A percentile compares a stretch with the other conserved stretches of the same genome.
Conservation (phyloP, 352 stramenopile genomes). For the Nothophytophthora sp. region DNA sequence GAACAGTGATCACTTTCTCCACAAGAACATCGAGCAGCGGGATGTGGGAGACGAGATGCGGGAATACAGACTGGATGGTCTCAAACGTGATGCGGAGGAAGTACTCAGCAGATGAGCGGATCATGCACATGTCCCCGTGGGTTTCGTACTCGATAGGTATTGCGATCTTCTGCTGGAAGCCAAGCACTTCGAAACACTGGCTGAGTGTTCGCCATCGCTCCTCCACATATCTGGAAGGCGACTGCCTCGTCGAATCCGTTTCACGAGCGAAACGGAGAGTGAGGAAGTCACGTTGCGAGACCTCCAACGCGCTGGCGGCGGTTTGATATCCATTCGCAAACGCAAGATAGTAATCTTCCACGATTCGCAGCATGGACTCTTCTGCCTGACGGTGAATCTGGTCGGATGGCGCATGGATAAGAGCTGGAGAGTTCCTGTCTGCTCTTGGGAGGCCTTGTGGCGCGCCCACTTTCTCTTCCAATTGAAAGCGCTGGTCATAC, state of each 20-base stretch:
- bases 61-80: slow-evolving; percentile 4
- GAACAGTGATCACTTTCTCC: slow-evolving; percentile 1
- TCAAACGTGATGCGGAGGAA: slow-evolving; percentile 1
- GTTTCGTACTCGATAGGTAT: not conserved
- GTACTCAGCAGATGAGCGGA: not conserved
- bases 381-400: not conserved
- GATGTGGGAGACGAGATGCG: not conserved
- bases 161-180: not conserved
- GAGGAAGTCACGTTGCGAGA: slow-evolving; percentile 1
- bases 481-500: no score
- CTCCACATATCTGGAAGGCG: not conserved
- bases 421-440: not conserved
- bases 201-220: not conserved
- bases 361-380: slow-evolving; percentile 13
- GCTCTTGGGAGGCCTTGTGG: not conserved
- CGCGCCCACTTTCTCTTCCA: slow-evolving; percentile 7
- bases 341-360: slow-evolving; percentile 11
- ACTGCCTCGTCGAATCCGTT: not conserved
- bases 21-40: slow-evolving; percentile 4
- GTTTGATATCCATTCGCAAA: slow-evolving; percentile 6
- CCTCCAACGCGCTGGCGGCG: not conserved
- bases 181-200: slow-evolving; percentile 3
- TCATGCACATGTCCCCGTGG: not conserved
- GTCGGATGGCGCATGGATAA: not conserved
- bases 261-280: not conserved